These are phyloP conservation scores for Neurospora sp. DNA, from an alignment of 495 filamentous ascomycete genomes.

Conservation along the genomic window DNA sequence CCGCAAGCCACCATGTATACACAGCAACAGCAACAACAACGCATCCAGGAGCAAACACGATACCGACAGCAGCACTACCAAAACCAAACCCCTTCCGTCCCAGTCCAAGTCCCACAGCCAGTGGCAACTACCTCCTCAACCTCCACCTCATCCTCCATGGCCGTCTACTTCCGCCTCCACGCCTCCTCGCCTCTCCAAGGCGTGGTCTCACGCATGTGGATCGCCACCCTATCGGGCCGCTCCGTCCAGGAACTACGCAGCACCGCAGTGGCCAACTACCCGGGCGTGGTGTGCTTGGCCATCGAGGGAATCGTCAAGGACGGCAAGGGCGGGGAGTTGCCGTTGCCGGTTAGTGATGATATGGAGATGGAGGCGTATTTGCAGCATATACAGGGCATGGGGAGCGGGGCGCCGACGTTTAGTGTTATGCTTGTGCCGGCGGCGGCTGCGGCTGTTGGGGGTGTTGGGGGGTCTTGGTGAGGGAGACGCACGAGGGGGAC, in stretches of 20 bases:
- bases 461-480: background rate
- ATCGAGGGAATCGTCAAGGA: constrained; percentile 60
- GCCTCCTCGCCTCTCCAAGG: constrained; percentile 39
- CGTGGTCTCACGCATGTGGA: constrained; percentile 44
- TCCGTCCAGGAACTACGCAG: constrained; percentile 47
- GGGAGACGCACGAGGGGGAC: background rate
- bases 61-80: background rate
- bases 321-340: background rate
- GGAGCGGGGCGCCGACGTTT: constrained; percentile 52
- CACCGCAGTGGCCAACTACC: constrained; percentile 45
- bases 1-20: background rate
- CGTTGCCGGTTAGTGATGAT: background rate
- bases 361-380: background rate
- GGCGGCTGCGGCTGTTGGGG: background rate
- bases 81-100: background rate
- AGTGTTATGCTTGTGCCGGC: constrained; percentile 31
- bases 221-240: constrained; percentile 43
- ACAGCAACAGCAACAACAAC: background rate
- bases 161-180: constrained; percentile 57
- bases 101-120: background rate
- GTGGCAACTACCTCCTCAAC: background rate
- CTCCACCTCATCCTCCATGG: constrained; percentile 23
- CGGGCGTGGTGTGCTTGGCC: constrained; percentile 42
- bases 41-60: background rate
- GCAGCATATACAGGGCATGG: constrained; percentile 44